Percentiles rank a stretch among this genome's conserved stretches.
phyloP scores from a whole-genome alignment of 176 grass and related monocot genomes.

The Eleusine coracana region DNA sequence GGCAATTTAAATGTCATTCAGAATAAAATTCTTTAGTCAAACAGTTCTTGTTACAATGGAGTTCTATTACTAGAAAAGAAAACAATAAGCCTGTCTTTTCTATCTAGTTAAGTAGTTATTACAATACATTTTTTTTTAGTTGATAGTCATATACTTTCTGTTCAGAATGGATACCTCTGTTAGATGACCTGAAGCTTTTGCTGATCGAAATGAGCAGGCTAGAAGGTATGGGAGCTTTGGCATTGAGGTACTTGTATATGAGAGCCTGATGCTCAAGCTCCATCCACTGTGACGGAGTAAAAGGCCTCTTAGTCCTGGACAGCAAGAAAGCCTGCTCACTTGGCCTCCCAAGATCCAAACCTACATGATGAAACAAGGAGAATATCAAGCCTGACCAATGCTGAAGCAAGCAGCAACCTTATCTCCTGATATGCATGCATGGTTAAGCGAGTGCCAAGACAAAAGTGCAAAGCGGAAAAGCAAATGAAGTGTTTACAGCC shows the following conservation, averaged over 20 bases:
- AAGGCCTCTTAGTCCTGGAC: constrained; percentile 78
- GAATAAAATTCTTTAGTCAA: background rate
- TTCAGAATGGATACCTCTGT: constrained; percentile 35
- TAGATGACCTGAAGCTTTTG: constrained; percentile 58
- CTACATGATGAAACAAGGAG: constrained; percentile 43
- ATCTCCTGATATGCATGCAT: constrained; percentile 28
- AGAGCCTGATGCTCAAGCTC: constrained; percentile 93
- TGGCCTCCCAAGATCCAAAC: constrained; percentile 52
- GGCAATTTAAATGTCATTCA: background rate
- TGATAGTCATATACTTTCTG: background rate
- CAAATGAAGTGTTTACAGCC: constrained; percentile 46
- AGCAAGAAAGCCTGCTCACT: constrained; percentile 61
- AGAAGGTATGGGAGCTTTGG: constrained; percentile 76
- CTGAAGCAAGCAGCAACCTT: constrained; percentile 36
- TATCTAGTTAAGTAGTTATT: background rate
- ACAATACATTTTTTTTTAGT: background rate
- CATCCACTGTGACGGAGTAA: constrained; percentile 97
- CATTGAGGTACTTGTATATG: constrained; percentile 91
- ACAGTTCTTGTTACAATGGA: background rate
- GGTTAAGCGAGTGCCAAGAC: constrained; percentile 37
- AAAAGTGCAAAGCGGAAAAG: constrained; percentile 48
- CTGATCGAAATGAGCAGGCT: constrained; percentile 77
- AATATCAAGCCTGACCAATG: constrained; percentile 26
- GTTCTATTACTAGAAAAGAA: background rate
- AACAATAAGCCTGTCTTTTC: background rate